Percentiles rank a stretch among this genome's conserved stretches.
phyloP scores from a whole-genome alignment of 2,329 filamentous ascomycete species.

The Fonsecaea nubica region DNA sequence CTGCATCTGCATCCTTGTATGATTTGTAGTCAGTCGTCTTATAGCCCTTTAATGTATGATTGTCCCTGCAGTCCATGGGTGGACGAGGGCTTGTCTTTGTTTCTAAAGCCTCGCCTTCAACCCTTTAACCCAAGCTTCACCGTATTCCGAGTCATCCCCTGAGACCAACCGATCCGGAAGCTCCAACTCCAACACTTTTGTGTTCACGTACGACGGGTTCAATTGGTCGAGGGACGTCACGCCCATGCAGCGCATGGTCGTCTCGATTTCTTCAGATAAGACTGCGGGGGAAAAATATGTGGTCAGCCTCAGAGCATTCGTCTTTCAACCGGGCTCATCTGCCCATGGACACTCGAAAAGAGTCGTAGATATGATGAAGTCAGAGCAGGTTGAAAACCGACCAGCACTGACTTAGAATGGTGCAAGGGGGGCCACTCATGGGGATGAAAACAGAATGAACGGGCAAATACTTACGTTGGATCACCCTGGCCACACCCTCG shows the following conservation, averaged over 20 bases:
- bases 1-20: too few relatives aligned
- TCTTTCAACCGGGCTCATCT: neutral
- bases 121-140: constrained; percentile 6
- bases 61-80: neutral
- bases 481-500: constrained; percentile 60
- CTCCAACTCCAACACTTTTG: constrained; percentile 45
- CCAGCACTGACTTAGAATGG: neutral
- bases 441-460: neutral
- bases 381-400: neutral
- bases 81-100: neutral
- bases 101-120: constrained; percentile 11
- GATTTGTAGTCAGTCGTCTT: too few relatives aligned
- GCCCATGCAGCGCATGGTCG: constrained; percentile 55
- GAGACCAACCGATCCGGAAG: constrained; percentile 34
- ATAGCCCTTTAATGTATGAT: too few relatives aligned
- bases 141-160: constrained; percentile 7
- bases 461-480: constrained; percentile 40
- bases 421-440: neutral
- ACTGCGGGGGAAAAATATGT: constrained; percentile 9
- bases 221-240: constrained; percentile 53
- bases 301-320: neutral
- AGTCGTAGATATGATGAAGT: neutral
- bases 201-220: constrained; percentile 52
- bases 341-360: neutral
- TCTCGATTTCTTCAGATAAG: constrained; percentile 53